Percentiles rank a stretch among this genome's conserved stretches.
Conservation (phyloP, 805 yeast genomes). For the Osmozyma mogii region DNA sequence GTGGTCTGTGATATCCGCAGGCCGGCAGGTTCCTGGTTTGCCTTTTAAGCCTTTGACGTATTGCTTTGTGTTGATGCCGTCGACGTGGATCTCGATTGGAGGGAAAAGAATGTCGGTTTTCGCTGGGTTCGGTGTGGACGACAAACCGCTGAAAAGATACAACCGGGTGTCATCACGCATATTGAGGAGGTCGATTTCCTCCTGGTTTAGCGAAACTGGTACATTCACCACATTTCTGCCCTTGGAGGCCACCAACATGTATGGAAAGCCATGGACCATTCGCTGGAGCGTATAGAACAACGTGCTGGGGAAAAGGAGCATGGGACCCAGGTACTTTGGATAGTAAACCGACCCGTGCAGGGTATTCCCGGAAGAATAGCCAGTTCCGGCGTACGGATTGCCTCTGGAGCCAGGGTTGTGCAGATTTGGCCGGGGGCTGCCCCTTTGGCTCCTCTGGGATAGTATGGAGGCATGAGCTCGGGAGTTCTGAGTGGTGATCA, state of each 20-base stretch:
- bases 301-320: conserved; percentile 41
- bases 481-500: not conserved
- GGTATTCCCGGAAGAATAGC: no score
- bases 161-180: conserved; percentile 22
- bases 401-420: no score
- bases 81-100: conserved; percentile 61
- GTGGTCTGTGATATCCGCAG: conserved; percentile 65
- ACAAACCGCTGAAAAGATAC: conserved; percentile 48
- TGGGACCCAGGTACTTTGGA: conserved; percentile 22
- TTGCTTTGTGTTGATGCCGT: conserved; percentile 39
- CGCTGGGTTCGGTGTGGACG: conserved; percentile 16
- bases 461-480: not conserved
- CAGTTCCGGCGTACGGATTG: no score
- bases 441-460: no score
- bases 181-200: conserved; percentile 33
- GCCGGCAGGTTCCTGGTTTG: conserved; percentile 69
- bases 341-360: not conserved
- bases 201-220: conserved; percentile 34
- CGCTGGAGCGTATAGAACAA: conserved; percentile 49
- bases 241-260: conserved; percentile 35
- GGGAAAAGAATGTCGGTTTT: conserved; percentile 54
- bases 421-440: no score
- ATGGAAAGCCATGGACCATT: conserved; percentile 42
- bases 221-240: conserved; percentile 32
- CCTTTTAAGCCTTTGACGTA: conserved; percentile 62